Base-by-base conservation (phyloP, 2,329 filamentous ascomycete species). In the Sclerotinia glacialis region DNA sequence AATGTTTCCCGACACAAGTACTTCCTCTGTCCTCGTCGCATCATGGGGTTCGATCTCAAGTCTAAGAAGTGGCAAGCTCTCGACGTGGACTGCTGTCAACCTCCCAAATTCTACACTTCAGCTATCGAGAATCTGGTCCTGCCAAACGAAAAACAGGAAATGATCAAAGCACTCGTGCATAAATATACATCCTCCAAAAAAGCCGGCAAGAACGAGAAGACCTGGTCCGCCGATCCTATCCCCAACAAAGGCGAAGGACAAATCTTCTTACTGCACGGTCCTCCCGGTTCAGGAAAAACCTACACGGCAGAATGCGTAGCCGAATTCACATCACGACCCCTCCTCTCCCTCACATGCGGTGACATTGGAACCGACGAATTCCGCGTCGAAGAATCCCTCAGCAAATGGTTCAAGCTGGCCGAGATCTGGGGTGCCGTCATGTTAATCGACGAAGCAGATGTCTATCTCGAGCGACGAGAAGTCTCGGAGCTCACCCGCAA, bases 361-460 rank as follows among this genome's bases (percentile, higher is more conserved):
- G 82, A 84, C 69, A 77, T 85, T 16, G 83, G 83, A n/a, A 79
- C 78, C 46, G 78, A 78, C 42, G 77, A 82, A 0, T 75, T 76
- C 2, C 71, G 75, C 5, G 76, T 85, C 6, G 82, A 83, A n/a
- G 73, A 77, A n/a, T 80, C 80, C 52, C 74, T 86, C 65, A 79
- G 80, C 65, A 76, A 77, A 40, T 77, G 79, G 40, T 82, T 86
- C 50, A 76, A 79, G 67, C 79, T 83, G 67, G 82, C 81, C 2
- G 78, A 79, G 0, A 78, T 78, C 21, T 85, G 83, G 83, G 78
- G 80, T 28, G 82, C 81, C 11, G 79, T 85, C 8, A 73, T 85
- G 26, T 76, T 85, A 5, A 78, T 85, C 3, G 83, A 84, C 69
- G 83, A 84, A 73, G 82, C 82, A 9, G 83, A 84, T 68, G 81